Conservation (phyloP, 2,329 filamentous ascomycete genomes). For the Fusarium denticulatum region DNA sequence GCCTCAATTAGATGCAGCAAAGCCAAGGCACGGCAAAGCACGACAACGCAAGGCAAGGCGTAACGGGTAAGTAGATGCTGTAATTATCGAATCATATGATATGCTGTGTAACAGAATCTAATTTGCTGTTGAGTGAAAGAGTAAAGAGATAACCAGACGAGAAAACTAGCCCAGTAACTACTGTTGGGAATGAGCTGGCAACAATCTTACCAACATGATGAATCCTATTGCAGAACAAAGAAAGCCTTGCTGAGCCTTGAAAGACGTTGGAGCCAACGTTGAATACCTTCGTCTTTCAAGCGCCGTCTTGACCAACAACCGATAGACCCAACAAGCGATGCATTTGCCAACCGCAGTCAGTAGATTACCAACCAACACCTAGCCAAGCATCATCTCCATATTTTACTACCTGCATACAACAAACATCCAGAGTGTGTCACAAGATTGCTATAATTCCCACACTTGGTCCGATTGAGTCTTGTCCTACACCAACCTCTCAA, state of each 20-base stretch:
- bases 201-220: neutral
- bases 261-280: neutral
- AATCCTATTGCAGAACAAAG: neutral
- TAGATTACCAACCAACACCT: slow-evolving; percentile 1
- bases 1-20: slow-evolving; percentile 1
- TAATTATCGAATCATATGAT: neutral
- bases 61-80: neutral
- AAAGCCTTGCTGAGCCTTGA: slow-evolving; percentile 9
- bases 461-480: neutral
- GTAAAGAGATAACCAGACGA: neutral
- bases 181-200: neutral
- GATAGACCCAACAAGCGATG: slow-evolving; percentile 1
- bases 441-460: neutral
- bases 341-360: neutral
- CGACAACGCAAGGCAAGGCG: neutral
- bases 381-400: neutral
- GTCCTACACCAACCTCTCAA: slow-evolving; percentile 8
- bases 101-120: neutral
- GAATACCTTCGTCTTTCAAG: neutral
- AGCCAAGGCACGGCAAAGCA: neutral
- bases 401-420: neutral
- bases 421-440: neutral
- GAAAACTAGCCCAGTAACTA: neutral
- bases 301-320: slow-evolving; percentile 10
- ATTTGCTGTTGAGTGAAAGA: neutral